Evolutionary conservation across 2,329 filamentous ascomycete genomes (phyloP).

Genomic region (Monosporascus sp.): DNA sequence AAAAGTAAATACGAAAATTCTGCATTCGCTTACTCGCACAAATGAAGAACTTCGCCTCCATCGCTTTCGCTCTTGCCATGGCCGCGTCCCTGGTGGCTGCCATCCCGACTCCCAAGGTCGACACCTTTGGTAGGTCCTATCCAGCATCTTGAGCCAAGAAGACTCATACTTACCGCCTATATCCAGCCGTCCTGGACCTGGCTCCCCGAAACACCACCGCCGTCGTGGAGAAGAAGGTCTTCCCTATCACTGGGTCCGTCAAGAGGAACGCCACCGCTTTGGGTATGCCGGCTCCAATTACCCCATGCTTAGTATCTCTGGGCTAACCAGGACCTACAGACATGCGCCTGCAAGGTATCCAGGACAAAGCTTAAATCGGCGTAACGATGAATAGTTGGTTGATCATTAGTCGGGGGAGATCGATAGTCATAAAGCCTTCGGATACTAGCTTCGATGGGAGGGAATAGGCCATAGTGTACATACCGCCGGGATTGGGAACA

Average conservation of each 20-base stretch:
- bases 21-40: not conserved
- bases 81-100: slow-evolving; percentile 10
- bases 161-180: not conserved
- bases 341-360: not conserved
- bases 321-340: not conserved
- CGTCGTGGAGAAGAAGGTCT: not conserved
- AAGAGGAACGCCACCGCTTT: not conserved
- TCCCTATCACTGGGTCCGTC: not conserved
- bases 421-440: no score
- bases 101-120: slow-evolving; percentile 4
- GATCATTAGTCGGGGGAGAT: not conserved
- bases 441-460: no score
- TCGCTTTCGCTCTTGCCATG: slow-evolving; percentile 8
- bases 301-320: not conserved
- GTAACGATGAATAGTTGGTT: not conserved
- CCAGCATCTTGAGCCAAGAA: not conserved
- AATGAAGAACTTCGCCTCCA: slow-evolving; percentile 12
- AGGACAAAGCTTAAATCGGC: not conserved
- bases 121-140: not conserved
- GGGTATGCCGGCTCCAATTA: not conserved
- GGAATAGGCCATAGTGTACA: not conserved
- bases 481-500: not conserved
- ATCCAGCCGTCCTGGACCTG: not conserved
- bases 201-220: not conserved
- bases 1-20: no score